Conservation (phyloP, 495 filamentous ascomycete species). For the Penicillium argentinense region DNA sequence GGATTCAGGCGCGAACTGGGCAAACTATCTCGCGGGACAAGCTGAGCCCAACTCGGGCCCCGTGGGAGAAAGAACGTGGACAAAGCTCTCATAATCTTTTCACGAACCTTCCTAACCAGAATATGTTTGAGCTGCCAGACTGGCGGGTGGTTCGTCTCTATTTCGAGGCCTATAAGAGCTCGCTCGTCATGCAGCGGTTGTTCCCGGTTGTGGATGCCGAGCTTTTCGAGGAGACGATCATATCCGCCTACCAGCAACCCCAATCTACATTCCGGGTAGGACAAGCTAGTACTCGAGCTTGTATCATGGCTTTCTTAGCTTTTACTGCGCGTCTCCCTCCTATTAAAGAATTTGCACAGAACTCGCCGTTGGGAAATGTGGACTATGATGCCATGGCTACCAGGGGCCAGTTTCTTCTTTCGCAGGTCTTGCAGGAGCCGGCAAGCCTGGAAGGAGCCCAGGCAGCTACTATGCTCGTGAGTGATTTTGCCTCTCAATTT, state of each 20-base stretch:
- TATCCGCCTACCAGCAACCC: conserved; percentile 35
- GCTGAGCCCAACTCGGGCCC: conserved; percentile 30
- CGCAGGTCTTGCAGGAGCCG: conserved; percentile 42
- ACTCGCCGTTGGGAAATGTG: conserved; percentile 5
- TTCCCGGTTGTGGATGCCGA: conserved; percentile 44
- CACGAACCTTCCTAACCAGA: conserved; percentile 20
- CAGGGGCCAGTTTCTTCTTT: conserved; percentile 40
- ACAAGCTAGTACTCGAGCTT: conserved; percentile 34
- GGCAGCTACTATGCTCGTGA: conserved; percentile 44
- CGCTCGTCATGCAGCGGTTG: conserved; percentile 35
- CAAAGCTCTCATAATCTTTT: conserved; percentile 24
- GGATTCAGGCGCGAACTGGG: conserved; percentile 48
- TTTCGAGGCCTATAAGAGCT: conserved; percentile 25
- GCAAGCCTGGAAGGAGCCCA: conserved; percentile 41
- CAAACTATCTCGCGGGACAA: conserved; percentile 38
- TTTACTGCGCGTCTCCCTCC: conserved; percentile 33
- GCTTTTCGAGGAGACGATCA: conserved; percentile 43
- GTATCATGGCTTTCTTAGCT: conserved; percentile 46
- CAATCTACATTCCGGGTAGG: conserved; percentile 10
- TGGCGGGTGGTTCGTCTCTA: conserved; percentile 17
- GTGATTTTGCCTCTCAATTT: conserved; percentile 9
- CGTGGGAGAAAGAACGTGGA: conserved; percentile 37
- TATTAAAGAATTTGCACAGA: conserved; percentile 5
- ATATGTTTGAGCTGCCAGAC: conserved; percentile 32
- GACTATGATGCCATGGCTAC: conserved; percentile 38